phyloP scores from a whole-genome alignment of 208 protist species.

The Trypanosoma brucei region DNA sequence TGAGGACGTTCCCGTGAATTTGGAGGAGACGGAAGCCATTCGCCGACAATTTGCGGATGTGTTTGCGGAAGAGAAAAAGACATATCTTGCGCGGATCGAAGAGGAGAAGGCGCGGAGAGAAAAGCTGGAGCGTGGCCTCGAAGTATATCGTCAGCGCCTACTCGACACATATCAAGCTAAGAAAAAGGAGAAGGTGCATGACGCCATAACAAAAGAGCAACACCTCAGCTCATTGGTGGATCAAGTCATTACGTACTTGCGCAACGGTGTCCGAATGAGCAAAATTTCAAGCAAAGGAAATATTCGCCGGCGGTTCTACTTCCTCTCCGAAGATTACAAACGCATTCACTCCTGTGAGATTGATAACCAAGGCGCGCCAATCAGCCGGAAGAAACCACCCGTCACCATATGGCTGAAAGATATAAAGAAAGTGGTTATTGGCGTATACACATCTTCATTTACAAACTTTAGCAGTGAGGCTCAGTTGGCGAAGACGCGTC shows the following conservation, averaged over 20 bases:
- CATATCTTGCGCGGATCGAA: constrained; percentile 70
- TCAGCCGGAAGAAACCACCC: constrained; percentile 81
- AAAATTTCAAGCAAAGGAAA: constrained; percentile 82
- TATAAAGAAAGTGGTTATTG: constrained; percentile 80
- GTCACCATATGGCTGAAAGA: constrained; percentile 83
- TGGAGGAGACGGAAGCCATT: constrained; percentile 81
- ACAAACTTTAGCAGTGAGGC: constrained; percentile 61
- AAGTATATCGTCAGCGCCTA: constrained; percentile 76
- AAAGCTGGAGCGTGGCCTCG: constrained; percentile 83
- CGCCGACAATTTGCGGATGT: constrained; percentile 86
- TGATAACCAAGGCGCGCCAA: constrained; percentile 62
- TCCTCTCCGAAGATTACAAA: constrained; percentile 85
- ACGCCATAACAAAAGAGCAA: constrained; percentile 79
- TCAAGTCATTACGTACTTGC: constrained; percentile 84
- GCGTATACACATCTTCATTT: constrained; percentile 81
- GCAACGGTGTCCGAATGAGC: constrained; percentile 80
- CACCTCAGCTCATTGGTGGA: constrained; percentile 79
- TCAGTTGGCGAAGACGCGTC: constrained; percentile 66
- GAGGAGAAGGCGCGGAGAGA: constrained; percentile 84
- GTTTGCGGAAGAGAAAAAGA: constrained; percentile 79
- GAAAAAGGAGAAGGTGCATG: constrained; percentile 82
- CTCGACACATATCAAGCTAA: constrained; percentile 70
- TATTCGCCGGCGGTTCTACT: constrained; percentile 78
- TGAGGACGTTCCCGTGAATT: constrained; percentile 76
- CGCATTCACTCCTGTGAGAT: constrained; percentile 87